Base-by-base conservation (phyloP, 148 eudicot species). In the Vaccinium vitisidaea region DNA sequence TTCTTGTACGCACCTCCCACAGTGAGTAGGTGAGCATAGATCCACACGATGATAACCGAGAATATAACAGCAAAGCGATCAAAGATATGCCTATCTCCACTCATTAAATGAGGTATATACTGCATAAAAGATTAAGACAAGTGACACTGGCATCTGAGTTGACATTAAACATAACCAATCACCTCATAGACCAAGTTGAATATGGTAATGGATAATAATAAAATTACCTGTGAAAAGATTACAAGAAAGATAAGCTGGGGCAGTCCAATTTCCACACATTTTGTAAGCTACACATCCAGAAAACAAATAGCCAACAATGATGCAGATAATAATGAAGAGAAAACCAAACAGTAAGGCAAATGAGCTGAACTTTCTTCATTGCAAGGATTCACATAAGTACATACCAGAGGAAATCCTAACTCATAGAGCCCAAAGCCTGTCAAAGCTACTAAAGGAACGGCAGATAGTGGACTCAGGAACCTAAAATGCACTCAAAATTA, bases 361-460 rank as follows among this genome's bases (percentile, higher is more conserved):
- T 36, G 78, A 19, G n/a, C 10, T 43, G 39, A 49, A 59, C 21
- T 75, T 19, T 19, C 46, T 76, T 52, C 53, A 8, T 55, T 81
- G 48, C 32, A 73, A 77, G 18, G 75, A 27, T n/a, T 43, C 61
- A 56, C 10, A 49, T 49, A 49, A 74, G 59, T 80, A 46, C 93
- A 86, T 93, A 97, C 99, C 92, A 89, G 88, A 61, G 99, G 99
- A 88, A 97, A 97, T 27, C 99, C 98, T 69, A 91, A 83, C 82
- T 93, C 94, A 54, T 95, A 95, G 43, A 97, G 88, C 30, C 99
- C 99, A 85, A 92, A 94, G 27, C 99, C 99, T 16, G 92, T 58
- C 8, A 97, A 87, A 58, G 98, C 88, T 23, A 97, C 96, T 88
- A 97, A 85, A 75, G 99, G 99, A 89, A 88, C 92, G 36, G 91